Evolutionary conservation across 2,329 filamentous ascomycete genomes (phyloP), one percentile per base, ranked within the genome.

Genomic region (Xylaria sp.): DNA sequence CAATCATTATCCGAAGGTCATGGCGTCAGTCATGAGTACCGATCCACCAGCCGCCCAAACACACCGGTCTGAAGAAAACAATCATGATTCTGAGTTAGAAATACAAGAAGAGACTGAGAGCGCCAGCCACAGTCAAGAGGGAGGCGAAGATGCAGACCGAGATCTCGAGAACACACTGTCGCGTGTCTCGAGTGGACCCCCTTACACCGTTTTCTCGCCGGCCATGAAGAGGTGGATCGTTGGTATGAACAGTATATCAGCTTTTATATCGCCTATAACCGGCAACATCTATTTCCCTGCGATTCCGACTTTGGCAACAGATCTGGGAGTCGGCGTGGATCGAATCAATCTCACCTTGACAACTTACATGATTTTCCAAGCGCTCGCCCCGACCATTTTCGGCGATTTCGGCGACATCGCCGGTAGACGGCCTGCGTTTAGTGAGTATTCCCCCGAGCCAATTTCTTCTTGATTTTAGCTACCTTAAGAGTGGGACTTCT

Each of bases 291-390:
- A 84, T 73, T 84, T 84, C 63, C 83, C 83, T 6, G 82, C 82
- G 4, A 75, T 84, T 20, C 80, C 80, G 23, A 73, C 80, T 1
- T 76, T 85, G 18, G 77, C 83, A 0, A 64, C 72, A 2, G 80
- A 82, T 37, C 72, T 85, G 1, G 78, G 76, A 4, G 82, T 84
- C 3, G 78, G 80, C 1, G 70, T 81, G 39, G 74, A 74, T 32
- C 76, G 84, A 61, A 80, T 87, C 73, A 87, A 86, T 74, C 73
- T 87, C 69, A 85, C 85, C 0, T 66, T 87, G 41, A 90, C 88
- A 3, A 88, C 88, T 0, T 90, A 88, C 75, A 88, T 89, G 87
- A 84, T 91, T 64, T 83, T 91, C 54, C 89, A 91, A 76, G 89
- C 85, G 20, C 78, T 92, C 1, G 84, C 89, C 0, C 90, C 89